phyloP scores from a whole-genome alignment of 768 basidiomycete species.

The Leccinum rimulosum region DNA sequence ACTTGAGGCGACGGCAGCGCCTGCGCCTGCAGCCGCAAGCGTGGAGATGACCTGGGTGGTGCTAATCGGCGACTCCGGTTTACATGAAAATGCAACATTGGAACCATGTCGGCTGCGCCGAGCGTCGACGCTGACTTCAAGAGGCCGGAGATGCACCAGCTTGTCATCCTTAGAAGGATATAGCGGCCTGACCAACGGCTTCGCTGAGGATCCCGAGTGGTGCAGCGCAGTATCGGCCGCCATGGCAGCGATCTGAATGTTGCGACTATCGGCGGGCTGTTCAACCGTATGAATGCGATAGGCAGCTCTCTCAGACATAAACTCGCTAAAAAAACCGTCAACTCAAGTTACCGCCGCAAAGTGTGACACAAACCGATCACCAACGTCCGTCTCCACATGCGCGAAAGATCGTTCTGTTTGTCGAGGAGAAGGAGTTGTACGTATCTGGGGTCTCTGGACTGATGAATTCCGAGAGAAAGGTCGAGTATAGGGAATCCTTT shows the following conservation, averaged over 20 bases:
- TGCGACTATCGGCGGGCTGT: not conserved
- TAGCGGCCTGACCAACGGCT: not conserved
- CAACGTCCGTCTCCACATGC: not conserved
- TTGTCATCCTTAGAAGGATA: not conserved
- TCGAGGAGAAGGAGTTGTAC: not conserved
- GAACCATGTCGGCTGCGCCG: not conserved
- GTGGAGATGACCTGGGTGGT: not conserved
- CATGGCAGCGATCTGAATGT: not conserved
- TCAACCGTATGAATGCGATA: not conserved
- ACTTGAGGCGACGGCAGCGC: not conserved
- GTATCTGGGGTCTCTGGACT: not conserved
- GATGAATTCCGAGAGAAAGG: not conserved
- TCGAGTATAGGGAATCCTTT: conserved; percentile 10
- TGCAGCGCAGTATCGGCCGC: not conserved
- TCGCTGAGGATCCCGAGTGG: not conserved
- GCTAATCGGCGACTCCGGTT: not conserved
- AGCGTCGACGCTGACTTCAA: not conserved
- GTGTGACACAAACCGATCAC: conserved; percentile 10
- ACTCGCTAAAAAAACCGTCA: conserved; percentile 11
- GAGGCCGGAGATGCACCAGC: not conserved
- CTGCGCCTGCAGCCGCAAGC: not conserved
- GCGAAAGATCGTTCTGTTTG: not conserved
- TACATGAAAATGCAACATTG: not conserved
- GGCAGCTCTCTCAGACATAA: not conserved
- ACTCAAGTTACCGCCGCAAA: not conserved